These are phyloP conservation scores for Candida anutae DNA, from an alignment of 1,139 yeast genomes.

Conservation along the genomic window DNA sequence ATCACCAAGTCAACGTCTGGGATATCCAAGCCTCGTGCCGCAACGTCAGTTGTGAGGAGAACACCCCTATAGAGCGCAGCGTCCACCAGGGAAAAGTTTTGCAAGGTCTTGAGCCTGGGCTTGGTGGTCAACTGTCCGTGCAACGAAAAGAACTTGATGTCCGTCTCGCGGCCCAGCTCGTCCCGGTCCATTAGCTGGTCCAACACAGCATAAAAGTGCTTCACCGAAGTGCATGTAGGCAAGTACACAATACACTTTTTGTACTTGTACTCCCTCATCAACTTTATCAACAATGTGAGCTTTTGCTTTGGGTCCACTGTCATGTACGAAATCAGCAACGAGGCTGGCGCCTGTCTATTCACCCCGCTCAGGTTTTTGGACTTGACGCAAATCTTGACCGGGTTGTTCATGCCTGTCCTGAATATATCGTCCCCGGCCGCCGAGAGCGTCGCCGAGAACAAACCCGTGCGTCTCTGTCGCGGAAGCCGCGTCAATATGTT, in stretches of 20 bases:
- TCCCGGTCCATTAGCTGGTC: slow-evolving; percentile 17
- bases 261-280: slow-evolving; percentile 48
- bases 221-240: slow-evolving; percentile 84
- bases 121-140: slow-evolving; percentile 81
- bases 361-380: slow-evolving; percentile 28
- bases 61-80: slow-evolving; percentile 43
- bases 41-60: slow-evolving; percentile 75
- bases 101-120: slow-evolving; percentile 66
- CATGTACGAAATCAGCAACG: slow-evolving; percentile 58
- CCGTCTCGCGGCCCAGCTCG: slow-evolving; percentile 5
- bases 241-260: slow-evolving; percentile 80
- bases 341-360: slow-evolving; percentile 43
- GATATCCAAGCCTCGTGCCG: slow-evolving; percentile 90
- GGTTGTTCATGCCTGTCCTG: slow-evolving; percentile 81
- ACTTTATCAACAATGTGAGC: slow-evolving; percentile 46
- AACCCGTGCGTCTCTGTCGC: slow-evolving; percentile 86
- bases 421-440: slow-evolving; percentile 67
- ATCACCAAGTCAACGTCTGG: slow-evolving; percentile 87
- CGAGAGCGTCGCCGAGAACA: slow-evolving; percentile 85
- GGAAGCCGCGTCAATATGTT: slow-evolving; percentile 64
- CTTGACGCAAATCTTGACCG: slow-evolving; percentile 75
- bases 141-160: slow-evolving; percentile 52
- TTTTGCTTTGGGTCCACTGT: slow-evolving; percentile 55
- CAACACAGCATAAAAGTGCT: slow-evolving; percentile 60
- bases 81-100: slow-evolving; percentile 45